Conservation (phyloP, 139 green algal species). For the Coelastrella sp. region DNA sequence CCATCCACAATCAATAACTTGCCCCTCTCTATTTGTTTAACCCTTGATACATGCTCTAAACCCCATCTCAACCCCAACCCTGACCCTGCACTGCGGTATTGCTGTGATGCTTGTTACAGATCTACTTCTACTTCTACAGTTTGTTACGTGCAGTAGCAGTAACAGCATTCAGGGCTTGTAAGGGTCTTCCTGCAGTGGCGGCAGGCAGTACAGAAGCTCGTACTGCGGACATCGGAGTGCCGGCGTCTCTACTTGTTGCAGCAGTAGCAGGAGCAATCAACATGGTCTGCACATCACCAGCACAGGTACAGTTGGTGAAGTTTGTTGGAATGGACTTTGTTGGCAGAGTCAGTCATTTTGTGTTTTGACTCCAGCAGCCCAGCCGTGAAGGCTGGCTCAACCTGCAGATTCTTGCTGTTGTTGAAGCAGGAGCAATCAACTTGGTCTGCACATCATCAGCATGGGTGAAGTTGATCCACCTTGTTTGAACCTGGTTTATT, state of each 20-base stretch:
- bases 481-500: no score
- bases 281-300: conserved; percentile 92
- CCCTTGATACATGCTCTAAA: no score
- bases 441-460: conserved; percentile 93
- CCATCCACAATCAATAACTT: no score
- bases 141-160: conserved; percentile 26
- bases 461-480: conserved; percentile 64
- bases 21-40: no score
- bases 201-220: conserved; percentile 28
- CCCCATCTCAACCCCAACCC: no score
- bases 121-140: conserved; percentile 81
- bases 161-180: background rate
- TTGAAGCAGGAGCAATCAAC: conserved; percentile 82
- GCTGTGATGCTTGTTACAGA: background rate
- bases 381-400: no score
- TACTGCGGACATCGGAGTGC: conserved; percentile 70
- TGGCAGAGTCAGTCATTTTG: no score
- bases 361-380: no score
- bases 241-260: conserved; percentile 81
- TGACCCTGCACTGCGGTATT: no score
- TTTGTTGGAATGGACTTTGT: no score
- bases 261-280: conserved; percentile 81
- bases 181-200: conserved; percentile 1
- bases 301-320: conserved; percentile 70
- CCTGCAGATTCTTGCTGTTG: no score